A percentile compares a stretch with the other conserved stretches of the same genome.
These are phyloP conservation scores for Podospora appendiculata DNA, from an alignment of 495 filamentous ascomycete genomes.

Conservation along the genomic window DNA sequence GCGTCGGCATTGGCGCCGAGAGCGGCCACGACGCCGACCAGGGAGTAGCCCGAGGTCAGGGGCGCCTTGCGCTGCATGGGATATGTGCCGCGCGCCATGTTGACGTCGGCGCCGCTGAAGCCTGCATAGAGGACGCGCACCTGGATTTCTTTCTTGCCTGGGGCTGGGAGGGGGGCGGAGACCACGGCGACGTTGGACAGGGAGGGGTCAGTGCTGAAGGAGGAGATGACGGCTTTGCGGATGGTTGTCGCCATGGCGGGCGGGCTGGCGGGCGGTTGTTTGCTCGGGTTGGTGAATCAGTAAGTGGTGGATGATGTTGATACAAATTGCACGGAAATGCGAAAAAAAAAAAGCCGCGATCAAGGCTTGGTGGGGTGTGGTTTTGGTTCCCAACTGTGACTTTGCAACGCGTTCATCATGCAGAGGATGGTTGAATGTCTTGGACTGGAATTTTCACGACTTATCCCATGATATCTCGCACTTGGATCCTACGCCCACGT, in stretches of 20 bases:
- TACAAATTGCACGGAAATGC: too few species aligned
- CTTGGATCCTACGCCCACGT: too few species aligned
- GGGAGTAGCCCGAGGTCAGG: slow-evolving; percentile 33
- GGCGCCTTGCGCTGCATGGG: slow-evolving; percentile 31
- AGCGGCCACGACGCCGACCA: slow-evolving; percentile 27
- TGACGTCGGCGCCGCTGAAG: slow-evolving; percentile 34
- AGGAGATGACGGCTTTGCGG: slow-evolving; percentile 34
- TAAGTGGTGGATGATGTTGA: too few species aligned
- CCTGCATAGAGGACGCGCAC: slow-evolving; percentile 32
- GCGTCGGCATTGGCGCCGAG: slow-evolving; percentile 12
- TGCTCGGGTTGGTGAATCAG: too few species aligned
- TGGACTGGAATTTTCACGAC: too few species aligned
- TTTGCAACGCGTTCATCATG: too few species aligned
- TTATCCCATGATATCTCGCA: too few species aligned
- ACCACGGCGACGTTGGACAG: slow-evolving; percentile 23
- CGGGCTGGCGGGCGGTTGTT: too few species aligned
- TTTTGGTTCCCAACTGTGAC: too few species aligned
- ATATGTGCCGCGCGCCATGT: slow-evolving; percentile 36
- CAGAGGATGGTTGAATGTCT: too few species aligned
- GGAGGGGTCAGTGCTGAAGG: slow-evolving; percentile 19
- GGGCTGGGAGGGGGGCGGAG: slow-evolving; percentile 18
- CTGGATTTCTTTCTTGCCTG: slow-evolving; percentile 27
- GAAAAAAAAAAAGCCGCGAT: too few species aligned
- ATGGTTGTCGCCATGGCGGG: slow-evolving; percentile 9
- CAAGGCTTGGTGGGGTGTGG: too few species aligned